phyloP scores from a whole-genome alignment of 108 stramenopile species.

The Seminavis robusta region DNA sequence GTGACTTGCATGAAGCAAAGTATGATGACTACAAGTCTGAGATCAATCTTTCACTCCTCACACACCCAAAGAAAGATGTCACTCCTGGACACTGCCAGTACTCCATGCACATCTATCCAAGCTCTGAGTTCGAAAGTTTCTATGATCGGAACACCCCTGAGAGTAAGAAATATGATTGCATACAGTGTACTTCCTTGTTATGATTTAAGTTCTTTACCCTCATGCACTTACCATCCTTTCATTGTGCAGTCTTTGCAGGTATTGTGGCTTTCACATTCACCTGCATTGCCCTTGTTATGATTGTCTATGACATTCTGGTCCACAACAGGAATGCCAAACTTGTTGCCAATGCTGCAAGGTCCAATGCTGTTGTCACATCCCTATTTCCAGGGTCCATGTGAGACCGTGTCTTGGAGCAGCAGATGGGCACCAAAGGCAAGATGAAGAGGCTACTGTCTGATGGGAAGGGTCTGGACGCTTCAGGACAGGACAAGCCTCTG shows the following conservation, averaged over 20 bases:
- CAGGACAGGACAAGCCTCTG: too few species aligned
- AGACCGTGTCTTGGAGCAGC: slow-evolving; percentile 15
- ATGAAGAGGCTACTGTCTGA: background rate
- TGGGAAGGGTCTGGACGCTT: too few species aligned
- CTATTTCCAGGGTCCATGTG: slow-evolving; percentile 29
- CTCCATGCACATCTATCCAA: slow-evolving; percentile 2
- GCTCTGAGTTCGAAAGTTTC: too few species aligned
- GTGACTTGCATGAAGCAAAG: slow-evolving; percentile 3
- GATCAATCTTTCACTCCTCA: background rate
- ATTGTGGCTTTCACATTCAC: slow-evolving; percentile 7
- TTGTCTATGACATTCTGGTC: slow-evolving; percentile 21
- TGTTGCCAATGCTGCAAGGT: slow-evolving; percentile 10
- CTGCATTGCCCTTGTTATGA: slow-evolving; percentile 1
- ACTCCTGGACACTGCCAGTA: slow-evolving; percentile 5
- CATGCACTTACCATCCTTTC: too few species aligned
- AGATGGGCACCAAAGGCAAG: too few species aligned
- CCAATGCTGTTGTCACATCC: slow-evolving; percentile 17
- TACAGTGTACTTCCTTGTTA: too few species aligned
- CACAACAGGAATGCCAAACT: slow-evolving; percentile 11
- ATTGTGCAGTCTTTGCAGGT: background rate
- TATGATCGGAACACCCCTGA: too few species aligned
- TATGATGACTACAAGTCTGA: background rate
- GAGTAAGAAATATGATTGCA: too few species aligned
- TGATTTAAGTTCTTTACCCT: too few species aligned
- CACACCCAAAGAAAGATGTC: background rate